A percentile compares a stretch with the other conserved stretches of the same genome.
Conservation (phyloP, 345 rosid species). For the Rhizophora mangle region DNA sequence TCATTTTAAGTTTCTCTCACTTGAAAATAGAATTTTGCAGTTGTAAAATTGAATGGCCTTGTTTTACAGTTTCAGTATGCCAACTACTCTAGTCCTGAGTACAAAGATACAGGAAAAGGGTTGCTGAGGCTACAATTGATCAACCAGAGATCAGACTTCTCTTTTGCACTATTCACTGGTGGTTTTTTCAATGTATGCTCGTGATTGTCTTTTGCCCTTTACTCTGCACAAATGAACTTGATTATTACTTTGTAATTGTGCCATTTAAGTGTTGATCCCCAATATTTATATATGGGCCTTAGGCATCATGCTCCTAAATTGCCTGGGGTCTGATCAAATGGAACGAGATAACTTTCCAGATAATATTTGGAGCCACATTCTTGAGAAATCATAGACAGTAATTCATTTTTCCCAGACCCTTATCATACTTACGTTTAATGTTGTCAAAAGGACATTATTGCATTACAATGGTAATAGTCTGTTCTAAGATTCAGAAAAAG, state of each 20-base stretch:
- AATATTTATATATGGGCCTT: too few relatives aligned
- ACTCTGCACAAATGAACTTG: not conserved
- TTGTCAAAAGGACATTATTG: too few relatives aligned
- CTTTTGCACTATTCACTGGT: conserved; percentile 60
- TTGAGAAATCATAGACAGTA: too few relatives aligned
- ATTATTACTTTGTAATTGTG: not conserved
- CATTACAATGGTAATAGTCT: too few relatives aligned
- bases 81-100: conserved; percentile 38
- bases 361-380: too few relatives aligned
- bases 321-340: too few relatives aligned
- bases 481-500: too few relatives aligned
- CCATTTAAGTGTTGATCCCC: not conserved
- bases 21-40: not conserved
- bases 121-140: conserved; percentile 60
- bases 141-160: conserved; percentile 77
- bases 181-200: conserved; percentile 52
- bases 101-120: conserved; percentile 50
- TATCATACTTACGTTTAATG: too few relatives aligned
- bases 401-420: too few relatives aligned
- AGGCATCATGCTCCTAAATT: too few relatives aligned
- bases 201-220: not conserved
- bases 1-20: not conserved
- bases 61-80: conserved; percentile 2
- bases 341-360: too few relatives aligned
- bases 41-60: not conserved